A percentile compares a stretch with the other conserved stretches of the same genome.
These are phyloP conservation scores for Moniliella sp. DNA, from an alignment of 1,284 basidiomycete genomes.

Conservation along the genomic window DNA sequence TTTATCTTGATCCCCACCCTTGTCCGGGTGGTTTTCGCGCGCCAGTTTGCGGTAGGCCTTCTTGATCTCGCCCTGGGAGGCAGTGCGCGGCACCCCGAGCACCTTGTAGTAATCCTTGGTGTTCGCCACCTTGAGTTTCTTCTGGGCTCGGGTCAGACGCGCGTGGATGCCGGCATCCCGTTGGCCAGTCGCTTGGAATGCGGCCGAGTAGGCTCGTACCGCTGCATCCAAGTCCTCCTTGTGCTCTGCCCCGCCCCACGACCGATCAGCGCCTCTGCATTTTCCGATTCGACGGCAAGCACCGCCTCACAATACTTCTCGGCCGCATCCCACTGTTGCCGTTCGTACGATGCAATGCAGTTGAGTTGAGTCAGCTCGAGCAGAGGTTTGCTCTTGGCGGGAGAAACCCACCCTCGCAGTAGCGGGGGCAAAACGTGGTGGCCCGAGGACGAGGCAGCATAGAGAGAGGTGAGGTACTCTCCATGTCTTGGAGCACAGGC, in stretches of 20 bases:
- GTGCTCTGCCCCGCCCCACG: slow-evolving; percentile 51
- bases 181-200: slow-evolving; percentile 59
- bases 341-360: slow-evolving; percentile 21
- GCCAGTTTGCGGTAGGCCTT: slow-evolving; percentile 71
- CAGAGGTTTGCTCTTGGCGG: slow-evolving; percentile 12
- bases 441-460: too few species aligned
- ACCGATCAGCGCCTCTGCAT: slow-evolving; percentile 44
- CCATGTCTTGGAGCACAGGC: slow-evolving; percentile 18
- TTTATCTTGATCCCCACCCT: slow-evolving; percentile 75
- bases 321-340: slow-evolving; percentile 21
- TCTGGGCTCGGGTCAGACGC: slow-evolving; percentile 59
- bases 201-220: slow-evolving; percentile 52
- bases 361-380: slow-evolving; percentile 17
- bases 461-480: too few species aligned
- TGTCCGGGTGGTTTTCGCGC: slow-evolving; percentile 75
- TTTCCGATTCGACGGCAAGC: slow-evolving; percentile 40
- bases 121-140: slow-evolving; percentile 63
- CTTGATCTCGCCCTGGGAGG: slow-evolving; percentile 60
- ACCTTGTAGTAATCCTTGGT: slow-evolving; percentile 94
- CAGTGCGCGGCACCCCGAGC: slow-evolving; percentile 60
- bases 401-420: slow-evolving; percentile 26
- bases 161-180: slow-evolving; percentile 51
- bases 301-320: slow-evolving; percentile 45
- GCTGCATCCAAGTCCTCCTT: slow-evolving; percentile 73
- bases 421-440: too few species aligned